Evolutionary conservation across 2,329 filamentous ascomycete species (phyloP), one percentile per base, ranked within the genome.

Genomic region (Chaetoscypha palmicola): DNA sequence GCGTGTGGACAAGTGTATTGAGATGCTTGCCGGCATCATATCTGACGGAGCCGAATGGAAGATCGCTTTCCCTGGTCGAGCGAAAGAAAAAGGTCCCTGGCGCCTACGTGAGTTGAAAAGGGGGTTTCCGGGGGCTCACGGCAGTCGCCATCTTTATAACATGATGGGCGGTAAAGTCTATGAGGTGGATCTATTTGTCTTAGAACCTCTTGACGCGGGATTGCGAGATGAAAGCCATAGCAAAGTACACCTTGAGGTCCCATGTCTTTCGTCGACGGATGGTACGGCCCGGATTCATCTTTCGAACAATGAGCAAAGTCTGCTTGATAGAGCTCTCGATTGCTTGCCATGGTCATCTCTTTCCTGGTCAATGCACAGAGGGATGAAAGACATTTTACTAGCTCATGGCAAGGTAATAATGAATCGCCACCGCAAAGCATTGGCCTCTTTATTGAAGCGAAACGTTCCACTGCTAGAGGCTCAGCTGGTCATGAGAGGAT

Each of bases 341-440:
- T 52, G 47, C 38, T 49, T 64, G 10, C 62, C 62, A 20, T 64
- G 62, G 62, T 55, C 53, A 3, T 49, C 49, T 22, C 48, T 64
- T 8, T 60, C 59, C 2, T 64, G 62, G 62, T 63, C 61, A 34
- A 38, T 59, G 34, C 60, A 64, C 46, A 58, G 62, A 3, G 62
- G 62, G 1, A 40, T 64, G 40, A 52, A 52, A 10, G 61, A 63
- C 47, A 35, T 63, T 12, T 51, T 64, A 1, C 46, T 61, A 11
- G 59, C 58, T 5, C 63, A 56, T 41, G 58, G 53, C 2, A 49
- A 49, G 30, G 37, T 40, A 1, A 45, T 50, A 4, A 62, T 63
- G 59, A 47, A 63, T 41, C 19, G 10, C 10, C 51, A 55, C 37
- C 52, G 62, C 1, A 7, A 7, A 8, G 8, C 28, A 5, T 51